Evolutionary conservation across 2,329 filamentous ascomycete genomes (phyloP), one percentile per base, ranked within the genome.

Genomic region (Hirsutella rhossiliensis): DNA sequence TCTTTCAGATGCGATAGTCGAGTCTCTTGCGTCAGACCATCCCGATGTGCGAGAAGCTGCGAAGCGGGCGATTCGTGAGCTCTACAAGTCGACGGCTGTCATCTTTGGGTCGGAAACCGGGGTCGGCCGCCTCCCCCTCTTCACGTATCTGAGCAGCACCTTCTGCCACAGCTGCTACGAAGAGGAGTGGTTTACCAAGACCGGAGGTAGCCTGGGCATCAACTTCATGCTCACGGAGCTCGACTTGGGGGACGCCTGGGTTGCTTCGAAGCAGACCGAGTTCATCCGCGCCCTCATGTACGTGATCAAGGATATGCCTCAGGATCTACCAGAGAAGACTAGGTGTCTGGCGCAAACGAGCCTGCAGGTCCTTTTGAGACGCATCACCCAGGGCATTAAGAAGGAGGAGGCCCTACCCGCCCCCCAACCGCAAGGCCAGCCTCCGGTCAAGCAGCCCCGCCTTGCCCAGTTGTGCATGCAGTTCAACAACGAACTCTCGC

Each of bases 141-240:
- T 98, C 65, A 75, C 74, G 46, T 82, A 90, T 55, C 71, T 98
- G 6, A 82, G 84, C 34, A 84, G 80, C 47, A 82, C 81, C 1
- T 95, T 97, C 60, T 92, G 87, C 54, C 92, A 98, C 60, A 88
- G 87, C 51, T 98, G 92, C 61, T 89, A 96, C 55, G 88, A 92
- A 55, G 90, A 98, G 60, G 92, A 98, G 56, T 99, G 94, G 92
- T 98, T 95, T 58, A 89, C 89, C 43, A 98, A 99, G 64, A 85
- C 88, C 32, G 92, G 90, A 41, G 92, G 92, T 34, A 89, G 85
- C 43, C 68, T 90, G 18, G 94, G 94, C 44, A 96, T 99, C 55
- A 83, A 86, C 56, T 82, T 94, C 45, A 68, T 98, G 46, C 81
- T 90, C 29, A 90, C 86, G 2, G 83, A 90, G 52, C 70, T 97